Conservation (phyloP, 2,329 filamentous ascomycete genomes). For the Ophiobolus disseminans region DNA sequence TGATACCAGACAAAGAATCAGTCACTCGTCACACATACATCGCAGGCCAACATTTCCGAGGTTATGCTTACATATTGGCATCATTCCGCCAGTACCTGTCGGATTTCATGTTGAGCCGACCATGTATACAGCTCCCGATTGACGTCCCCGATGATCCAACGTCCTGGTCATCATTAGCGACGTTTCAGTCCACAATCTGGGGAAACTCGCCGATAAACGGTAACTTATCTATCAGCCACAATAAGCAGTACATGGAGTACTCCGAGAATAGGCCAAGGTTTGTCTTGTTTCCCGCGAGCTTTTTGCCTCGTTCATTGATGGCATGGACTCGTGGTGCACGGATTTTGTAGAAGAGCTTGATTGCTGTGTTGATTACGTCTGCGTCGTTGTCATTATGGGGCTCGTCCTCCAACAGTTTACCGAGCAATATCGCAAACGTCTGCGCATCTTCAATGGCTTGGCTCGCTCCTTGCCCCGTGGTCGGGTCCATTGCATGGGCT, state of each 20-base stretch:
- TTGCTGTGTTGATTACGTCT: constrained; percentile 9
- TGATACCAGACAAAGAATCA: too few relatives aligned
- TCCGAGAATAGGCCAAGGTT: constrained; percentile 25
- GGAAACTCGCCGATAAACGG: constrained; percentile 24
- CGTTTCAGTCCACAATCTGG: too few relatives aligned
- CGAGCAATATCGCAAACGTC: constrained; percentile 52
- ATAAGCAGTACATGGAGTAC: constrained; percentile 28
- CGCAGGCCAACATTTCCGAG: too few relatives aligned
- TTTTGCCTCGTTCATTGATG: constrained; percentile 28
- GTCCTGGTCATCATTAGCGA: too few relatives aligned
- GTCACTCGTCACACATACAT: too few relatives aligned
- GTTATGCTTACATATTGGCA: too few relatives aligned
- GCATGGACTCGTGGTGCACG: constrained; percentile 22
- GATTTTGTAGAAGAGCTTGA: constrained; percentile 26
- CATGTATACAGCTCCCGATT: constrained; percentile 20
- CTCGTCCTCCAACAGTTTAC: not conserved
- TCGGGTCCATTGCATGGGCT: constrained; percentile 63
- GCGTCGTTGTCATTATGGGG: not conserved
- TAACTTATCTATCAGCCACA: constrained; percentile 25
- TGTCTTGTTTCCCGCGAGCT: constrained; percentile 22
- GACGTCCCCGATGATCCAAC: constrained; percentile 24
- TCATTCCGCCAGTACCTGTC: constrained; percentile 8
- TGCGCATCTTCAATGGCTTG: constrained; percentile 65
- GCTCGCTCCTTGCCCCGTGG: constrained; percentile 62
- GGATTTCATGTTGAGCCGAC: constrained; percentile 17